Base-by-base conservation (phyloP, 2,329 filamentous ascomycete species). In the Aureobasidium subglaciale region DNA sequence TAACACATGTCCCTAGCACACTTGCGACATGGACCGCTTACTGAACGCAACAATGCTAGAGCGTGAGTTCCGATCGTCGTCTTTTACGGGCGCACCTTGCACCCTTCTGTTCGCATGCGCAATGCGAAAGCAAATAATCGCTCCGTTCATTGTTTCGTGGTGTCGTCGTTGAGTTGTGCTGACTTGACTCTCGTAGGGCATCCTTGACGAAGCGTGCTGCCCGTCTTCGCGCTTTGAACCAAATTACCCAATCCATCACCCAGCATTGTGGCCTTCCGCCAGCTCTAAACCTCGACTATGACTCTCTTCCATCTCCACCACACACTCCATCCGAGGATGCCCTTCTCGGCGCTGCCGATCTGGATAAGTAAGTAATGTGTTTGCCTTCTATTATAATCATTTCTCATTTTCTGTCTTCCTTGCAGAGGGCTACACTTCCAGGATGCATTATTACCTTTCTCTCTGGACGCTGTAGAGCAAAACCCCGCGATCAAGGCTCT, bases 151-250 rank as follows among this genome's bases (percentile, higher is more conserved):
- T 62, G 71, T 71, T 64, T 66, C 62, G 40, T 45, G 10, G 58
- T 61, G 70, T 67, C 52, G 68, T 71, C 61, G 67, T 71, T 65
- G 65, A 70, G 64, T 66, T 69, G 64, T 65, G 56, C 60, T 62
- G 61, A 58, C 64, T 62, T 59, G 59, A 64, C 43, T 55, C 15
- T 56, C 34, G 53, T 61, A 73, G 70, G 63, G 63, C 62, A 59
- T 76, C 75, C 80, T 82, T 87, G 78, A 81, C 80, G 73, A 89
- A 87, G 79, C 87, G 88, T 74, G 93, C 95, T 82, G 85, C 89
- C 73, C 95, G 95, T 79, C 81, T 96, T 70, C 86, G 86, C 71
- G 87, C 93, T 76, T 81, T 96, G 66, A 95, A 87, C 77, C 80
- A 81, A 65, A 82, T 88, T 79, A 85, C 88, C 77, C 87, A 86